Evolutionary conservation across 2,329 filamentous ascomycete species (phyloP).

Genomic region (Paracoccidioides lutzii): DNA sequence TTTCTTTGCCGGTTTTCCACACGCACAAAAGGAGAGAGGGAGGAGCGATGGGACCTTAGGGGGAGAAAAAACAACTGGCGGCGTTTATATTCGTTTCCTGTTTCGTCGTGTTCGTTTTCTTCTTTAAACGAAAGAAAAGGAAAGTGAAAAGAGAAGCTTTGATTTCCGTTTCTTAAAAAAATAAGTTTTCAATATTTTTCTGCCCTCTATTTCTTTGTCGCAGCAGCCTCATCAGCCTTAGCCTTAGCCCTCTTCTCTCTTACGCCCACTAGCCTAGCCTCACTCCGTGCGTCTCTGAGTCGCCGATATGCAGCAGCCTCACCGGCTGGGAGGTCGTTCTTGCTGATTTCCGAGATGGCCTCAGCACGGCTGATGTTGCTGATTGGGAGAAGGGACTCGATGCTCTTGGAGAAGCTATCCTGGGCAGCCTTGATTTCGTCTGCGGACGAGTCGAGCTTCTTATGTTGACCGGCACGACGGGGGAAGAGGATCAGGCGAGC

Average conservation of each 20-base stretch:
- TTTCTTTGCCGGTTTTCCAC: background rate
- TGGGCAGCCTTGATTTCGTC: constrained; percentile 64
- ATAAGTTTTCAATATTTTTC: constrained; percentile 12
- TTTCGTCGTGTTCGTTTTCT: background rate
- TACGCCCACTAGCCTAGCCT: constrained; percentile 66
- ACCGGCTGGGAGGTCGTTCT: constrained; percentile 63
- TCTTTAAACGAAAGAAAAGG: background rate
- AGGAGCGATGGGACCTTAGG: background rate
- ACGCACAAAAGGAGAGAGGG: too few species aligned
- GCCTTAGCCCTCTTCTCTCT: constrained; percentile 90
- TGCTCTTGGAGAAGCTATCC: constrained; percentile 40
- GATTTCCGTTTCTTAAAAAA: constrained; percentile 4
- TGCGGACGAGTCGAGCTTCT: constrained; percentile 79
- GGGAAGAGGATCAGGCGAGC: constrained; percentile 95
- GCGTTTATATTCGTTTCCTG: background rate
- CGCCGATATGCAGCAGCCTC: constrained; percentile 79
- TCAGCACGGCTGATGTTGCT: constrained; percentile 44
- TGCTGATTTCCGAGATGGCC: constrained; percentile 62
- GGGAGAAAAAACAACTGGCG: constrained; percentile 9
- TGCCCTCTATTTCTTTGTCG: constrained; percentile 38
- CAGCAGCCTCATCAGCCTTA: constrained; percentile 55
- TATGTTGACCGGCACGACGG: constrained; percentile 83
- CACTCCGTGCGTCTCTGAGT: constrained; percentile 72
- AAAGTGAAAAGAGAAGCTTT: background rate
- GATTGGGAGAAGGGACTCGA: constrained; percentile 58